Percentiles rank a stretch among this genome's conserved stretches.
These are phyloP conservation scores for Nadsonia starkeyi-henricii DNA, from an alignment of 1,139 yeast species.

Conservation along the genomic window DNA sequence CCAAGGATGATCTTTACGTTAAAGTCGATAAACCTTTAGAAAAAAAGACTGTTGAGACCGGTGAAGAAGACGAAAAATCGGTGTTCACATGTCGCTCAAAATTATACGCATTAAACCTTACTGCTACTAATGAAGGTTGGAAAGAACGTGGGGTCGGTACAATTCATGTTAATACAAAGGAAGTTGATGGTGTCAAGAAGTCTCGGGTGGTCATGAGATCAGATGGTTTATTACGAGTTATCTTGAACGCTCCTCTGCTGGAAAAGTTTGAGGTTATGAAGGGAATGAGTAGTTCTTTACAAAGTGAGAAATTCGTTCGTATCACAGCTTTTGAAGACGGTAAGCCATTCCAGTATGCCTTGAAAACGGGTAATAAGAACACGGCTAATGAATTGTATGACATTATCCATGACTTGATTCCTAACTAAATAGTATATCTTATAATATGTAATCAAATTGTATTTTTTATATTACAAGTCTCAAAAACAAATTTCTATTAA, in stretches of 20 bases:
- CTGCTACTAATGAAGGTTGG: conserved; percentile 67
- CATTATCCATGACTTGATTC: conserved; percentile 31
- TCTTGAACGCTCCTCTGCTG: conserved; percentile 59
- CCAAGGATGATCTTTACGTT: conserved; percentile 16
- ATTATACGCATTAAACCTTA: conserved; percentile 58
- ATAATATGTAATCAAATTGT: not conserved
- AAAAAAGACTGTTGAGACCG: conserved; percentile 53
- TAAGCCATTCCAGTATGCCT: conserved; percentile 67
- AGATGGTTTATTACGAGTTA: conserved; percentile 70
- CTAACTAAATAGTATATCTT: conserved; percentile 4
- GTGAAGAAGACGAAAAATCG: conserved; percentile 77
- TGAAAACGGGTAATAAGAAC: conserved; percentile 55
- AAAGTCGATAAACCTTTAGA: conserved; percentile 18
- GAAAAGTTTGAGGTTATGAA: conserved; percentile 45
- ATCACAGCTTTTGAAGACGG: conserved; percentile 45
- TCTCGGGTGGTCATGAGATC: conserved; percentile 81
- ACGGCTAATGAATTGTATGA: conserved; percentile 46
- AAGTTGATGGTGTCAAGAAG: conserved; percentile 16
- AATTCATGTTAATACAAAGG: conserved; percentile 48
- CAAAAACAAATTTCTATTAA: no score
- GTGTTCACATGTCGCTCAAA: conserved; percentile 62
- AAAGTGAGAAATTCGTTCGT: conserved; percentile 67
- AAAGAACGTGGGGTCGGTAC: conserved; percentile 90
- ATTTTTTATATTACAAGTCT: no score
- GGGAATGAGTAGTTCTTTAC: conserved; percentile 77